A percentile compares a stretch with the other conserved stretches of the same genome.
phyloP scores from a whole-genome alignment of 129 eudicot genomes.

The Flaveria sonorensis region DNA sequence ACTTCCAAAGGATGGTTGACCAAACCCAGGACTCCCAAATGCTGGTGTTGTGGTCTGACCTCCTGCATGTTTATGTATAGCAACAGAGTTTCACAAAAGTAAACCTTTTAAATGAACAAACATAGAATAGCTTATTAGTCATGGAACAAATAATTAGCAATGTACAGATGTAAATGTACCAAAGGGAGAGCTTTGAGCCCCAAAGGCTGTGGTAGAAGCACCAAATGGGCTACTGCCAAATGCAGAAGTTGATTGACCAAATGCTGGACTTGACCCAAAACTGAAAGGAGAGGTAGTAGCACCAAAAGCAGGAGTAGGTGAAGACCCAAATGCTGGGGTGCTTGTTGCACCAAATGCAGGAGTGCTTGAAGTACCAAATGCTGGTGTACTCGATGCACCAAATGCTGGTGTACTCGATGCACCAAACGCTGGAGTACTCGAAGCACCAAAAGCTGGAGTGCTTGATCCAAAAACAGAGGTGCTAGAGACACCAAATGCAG shows the following conservation, averaged over 20 bases:
- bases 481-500: constrained; percentile 51
- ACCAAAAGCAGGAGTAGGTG: constrained; percentile 60
- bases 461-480: constrained; percentile 48
- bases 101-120: constrained; percentile 9
- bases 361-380: constrained; percentile 55
- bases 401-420: constrained; percentile 47
- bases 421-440: constrained; percentile 59
- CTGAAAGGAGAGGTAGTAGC: constrained; percentile 59
- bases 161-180: constrained; percentile 41
- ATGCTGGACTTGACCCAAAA: constrained; percentile 63
- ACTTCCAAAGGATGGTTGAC: constrained; percentile 70
- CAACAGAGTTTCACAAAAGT: constrained; percentile 11
- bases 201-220: constrained; percentile 58
- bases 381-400: too few relatives aligned
- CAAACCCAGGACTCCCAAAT: constrained; percentile 63
- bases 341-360: constrained; percentile 61
- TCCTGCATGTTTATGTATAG: constrained; percentile 46
- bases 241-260: constrained; percentile 72
- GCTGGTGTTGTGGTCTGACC: constrained; percentile 69
- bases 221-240: constrained; percentile 78
- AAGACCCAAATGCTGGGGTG: constrained; percentile 55
- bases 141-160: constrained; percentile 15
- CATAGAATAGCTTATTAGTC: background rate
- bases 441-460: constrained; percentile 51
- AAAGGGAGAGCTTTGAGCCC: constrained; percentile 71